Base-by-base conservation (phyloP, 1,284 basidiomycete species). In the Pseudozyma flocculosa region DNA sequence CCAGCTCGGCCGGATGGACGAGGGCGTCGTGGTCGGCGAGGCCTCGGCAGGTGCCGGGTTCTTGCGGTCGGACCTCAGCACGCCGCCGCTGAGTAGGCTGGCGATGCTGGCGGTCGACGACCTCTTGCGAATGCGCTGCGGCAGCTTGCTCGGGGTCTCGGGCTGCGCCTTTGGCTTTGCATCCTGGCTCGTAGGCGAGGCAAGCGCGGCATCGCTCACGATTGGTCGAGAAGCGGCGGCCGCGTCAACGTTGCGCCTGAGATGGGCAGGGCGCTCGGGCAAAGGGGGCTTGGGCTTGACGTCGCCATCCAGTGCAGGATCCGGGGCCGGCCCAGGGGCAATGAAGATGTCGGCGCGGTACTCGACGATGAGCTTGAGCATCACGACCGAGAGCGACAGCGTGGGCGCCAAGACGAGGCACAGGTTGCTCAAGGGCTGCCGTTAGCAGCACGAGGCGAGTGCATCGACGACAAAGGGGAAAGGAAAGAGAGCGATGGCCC, bases 331-430 rank as follows among this genome's bases (percentile, higher is more conserved):
- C 26, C 54, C 36, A 17, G 26, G 41, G 17, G 41, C 49, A 2
- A 36, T 23, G 23, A 76, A 76, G 2, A 75, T 50, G 17, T 22
- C 42, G 2, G 48, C 45, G 14, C 64, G 49, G 18, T 53, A 40
- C 47, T 66, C 50, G 5, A 76, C 70, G 21, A 76, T 29, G 22
- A 66, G 56, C 51, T 70, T 64, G 18, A 73, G 49, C 52, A 72
- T 14, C 21, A 56, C 23, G 13, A 70, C 50, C 17, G 69, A 67
- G 24, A 76, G 52, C 22, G 61, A 58, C 22, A 76, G 55, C 22
- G 71, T 75, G n/a, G 74, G 74, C 7, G 74, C 73, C 14, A 76
- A 55, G 13, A 76, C 71, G 18, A 76, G 37, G 45, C 67, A 66
- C 24, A 76, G 50, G 42, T 75, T 76, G 42, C 60, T 66, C 21